phyloP scores from a whole-genome alignment of 2,329 filamentous ascomycete species.

The Aureobasidium melanogenum region DNA sequence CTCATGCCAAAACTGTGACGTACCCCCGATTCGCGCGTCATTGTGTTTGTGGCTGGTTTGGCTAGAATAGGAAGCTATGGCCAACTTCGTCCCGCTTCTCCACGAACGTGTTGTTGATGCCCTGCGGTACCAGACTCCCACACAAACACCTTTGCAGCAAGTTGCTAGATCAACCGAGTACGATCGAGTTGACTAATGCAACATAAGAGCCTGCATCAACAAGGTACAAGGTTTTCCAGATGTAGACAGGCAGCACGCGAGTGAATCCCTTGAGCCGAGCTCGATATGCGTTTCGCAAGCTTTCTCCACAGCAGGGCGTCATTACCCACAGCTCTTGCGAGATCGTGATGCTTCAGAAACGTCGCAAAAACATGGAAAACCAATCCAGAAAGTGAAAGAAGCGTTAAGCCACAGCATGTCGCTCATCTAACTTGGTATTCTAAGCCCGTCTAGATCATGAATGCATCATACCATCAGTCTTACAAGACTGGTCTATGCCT shows the following conservation, averaged over 20 bases:
- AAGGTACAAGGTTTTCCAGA: neutral
- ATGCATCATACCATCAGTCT: slow-evolving; percentile 1
- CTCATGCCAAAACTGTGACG: slow-evolving; percentile 4
- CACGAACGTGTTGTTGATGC: neutral
- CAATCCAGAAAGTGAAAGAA: neutral
- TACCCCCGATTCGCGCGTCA: neutral
- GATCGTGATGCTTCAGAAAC: slow-evolving; percentile 2
- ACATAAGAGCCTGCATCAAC: neutral
- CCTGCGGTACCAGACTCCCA: neutral
- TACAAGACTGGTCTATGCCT: neutral
- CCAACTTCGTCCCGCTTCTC: slow-evolving; percentile 5
- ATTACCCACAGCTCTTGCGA: slow-evolving; percentile 5
- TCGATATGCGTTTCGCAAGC: neutral
- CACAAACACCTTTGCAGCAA: neutral
- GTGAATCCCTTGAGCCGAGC: neutral
- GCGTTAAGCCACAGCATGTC: slow-evolving; percentile 3
- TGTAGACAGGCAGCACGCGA: neutral
- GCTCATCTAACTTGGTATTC: neutral
- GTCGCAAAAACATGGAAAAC: neutral
- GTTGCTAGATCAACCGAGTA: neutral
- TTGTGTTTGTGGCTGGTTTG: slow-evolving; percentile 5
- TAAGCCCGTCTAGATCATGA: neutral
- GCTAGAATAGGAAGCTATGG: neutral
- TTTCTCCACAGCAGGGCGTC: slow-evolving; percentile 7
- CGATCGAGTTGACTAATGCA: neutral